Base-by-base conservation (phyloP, 345 rosid species). In the Schrenkiella parvula region DNA sequence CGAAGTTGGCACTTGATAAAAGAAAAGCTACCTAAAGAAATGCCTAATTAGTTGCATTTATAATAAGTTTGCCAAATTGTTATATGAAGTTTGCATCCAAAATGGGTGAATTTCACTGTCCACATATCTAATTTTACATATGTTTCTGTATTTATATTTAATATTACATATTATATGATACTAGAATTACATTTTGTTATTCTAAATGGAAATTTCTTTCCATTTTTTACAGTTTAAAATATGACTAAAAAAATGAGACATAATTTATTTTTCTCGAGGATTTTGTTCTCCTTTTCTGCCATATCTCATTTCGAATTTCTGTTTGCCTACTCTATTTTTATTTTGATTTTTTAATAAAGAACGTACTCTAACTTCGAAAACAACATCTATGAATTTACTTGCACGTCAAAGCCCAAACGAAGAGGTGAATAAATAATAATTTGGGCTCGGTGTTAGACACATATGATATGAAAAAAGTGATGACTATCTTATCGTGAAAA, bases 1-100 rank as follows among this genome's bases (percentile, higher is more conserved):
- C 68, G 64, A 74, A 67, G 19, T 67, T 59, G 73, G 63, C 56
- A 42, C 25, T 59, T 59, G 78, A 39, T 66, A 2, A 39, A 59
- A 59, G 56, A 19, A 66, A 14, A 59, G 44, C 44, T 37, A 58
- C 21, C 17, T 35, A 22, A 21, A 38, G 4, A 34, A 21, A 35
- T 12, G 29, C 53, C 60, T 35, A 35, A 37, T 9, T 54, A 19
- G 52, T 65, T 65, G 26, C 28, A 25, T 14, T 43, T 70, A 21
- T 12, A 46, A 1, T 1, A 35, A 14, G 6, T 60, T 37, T 37
- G 21, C 59, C 60, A 38, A 48, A 57, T 35, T 17, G 13, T 13
- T 32, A 32, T 44, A 13, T 18, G 3, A 26, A 37, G 25, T 47
- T 50, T 25, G 11, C 13, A 39, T 41, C 50, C 1, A 41, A 52